A percentile compares a stretch with the other conserved stretches of the same genome.
These are phyloP conservation scores for Colletotrichum cordylinicola DNA, from an alignment of 2,329 filamentous ascomycete genomes.

Conservation along the genomic window DNA sequence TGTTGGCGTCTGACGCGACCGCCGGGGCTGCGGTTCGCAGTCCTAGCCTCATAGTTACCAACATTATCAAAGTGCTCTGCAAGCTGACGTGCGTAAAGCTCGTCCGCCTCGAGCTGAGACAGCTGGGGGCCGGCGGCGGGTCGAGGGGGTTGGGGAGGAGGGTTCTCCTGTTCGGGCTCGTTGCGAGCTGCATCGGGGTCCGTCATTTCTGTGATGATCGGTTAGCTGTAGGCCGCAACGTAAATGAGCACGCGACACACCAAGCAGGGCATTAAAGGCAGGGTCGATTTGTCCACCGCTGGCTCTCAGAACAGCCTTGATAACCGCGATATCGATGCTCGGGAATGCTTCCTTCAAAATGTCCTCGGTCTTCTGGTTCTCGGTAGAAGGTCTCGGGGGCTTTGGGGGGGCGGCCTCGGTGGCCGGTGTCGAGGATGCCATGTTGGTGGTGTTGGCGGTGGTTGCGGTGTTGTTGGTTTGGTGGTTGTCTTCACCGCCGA, in stretches of 20 bases:
- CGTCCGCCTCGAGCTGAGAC: conserved; percentile 88
- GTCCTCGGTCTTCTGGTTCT: conserved; percentile 83
- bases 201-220: conserved; percentile 67
- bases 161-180: conserved; percentile 61
- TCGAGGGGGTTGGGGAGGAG: conserved; percentile 83
- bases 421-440: conserved; percentile 40
- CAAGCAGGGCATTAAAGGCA: conserved; percentile 92
- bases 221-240: conserved; percentile 3
- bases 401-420: conserved; percentile 67
- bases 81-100: conserved; percentile 89
- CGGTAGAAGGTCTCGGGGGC: conserved; percentile 82
- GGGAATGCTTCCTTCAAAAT: conserved; percentile 96
- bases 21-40: conserved; percentile 47
- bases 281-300: conserved; percentile 89
- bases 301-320: conserved; percentile 87
- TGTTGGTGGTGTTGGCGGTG: conserved; percentile 30
- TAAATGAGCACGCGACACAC: conserved; percentile 49
- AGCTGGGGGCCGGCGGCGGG: conserved; percentile 67
- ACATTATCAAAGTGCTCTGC: conserved; percentile 85
- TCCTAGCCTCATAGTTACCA: conserved; percentile 63
- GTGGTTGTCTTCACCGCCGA: conserved; percentile 45
- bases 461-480: conserved; percentile 30
- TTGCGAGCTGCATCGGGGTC: conserved; percentile 72
- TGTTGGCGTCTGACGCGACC: conserved; percentile 30
- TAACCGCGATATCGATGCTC: conserved; percentile 76